Evolutionary conservation across 2,329 filamentous ascomycete species (phyloP).

Genomic region (Dendryphion nanum): DNA sequence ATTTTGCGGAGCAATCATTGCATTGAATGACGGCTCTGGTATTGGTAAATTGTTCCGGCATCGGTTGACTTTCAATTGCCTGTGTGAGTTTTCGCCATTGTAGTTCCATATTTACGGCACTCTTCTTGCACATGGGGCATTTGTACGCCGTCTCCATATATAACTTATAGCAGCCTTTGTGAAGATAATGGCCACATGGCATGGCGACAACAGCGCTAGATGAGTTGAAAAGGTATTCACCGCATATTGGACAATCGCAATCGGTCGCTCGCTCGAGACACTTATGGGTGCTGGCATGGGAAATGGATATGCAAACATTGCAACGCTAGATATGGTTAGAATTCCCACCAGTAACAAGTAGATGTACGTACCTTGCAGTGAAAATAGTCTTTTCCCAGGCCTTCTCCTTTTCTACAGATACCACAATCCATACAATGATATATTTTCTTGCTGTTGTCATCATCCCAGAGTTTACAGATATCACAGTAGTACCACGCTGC

Average conservation of each 20-base stretch:
- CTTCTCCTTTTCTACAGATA: slow-evolving; percentile 87
- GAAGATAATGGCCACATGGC: slow-evolving; percentile 93
- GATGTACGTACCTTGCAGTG: slow-evolving; percentile 78
- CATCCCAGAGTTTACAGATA: slow-evolving; percentile 96
- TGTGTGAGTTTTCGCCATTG: slow-evolving; percentile 90
- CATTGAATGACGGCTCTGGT: slow-evolving; percentile 83
- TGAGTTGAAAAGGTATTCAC: slow-evolving; percentile 94
- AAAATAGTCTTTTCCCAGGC: slow-evolving; percentile 93
- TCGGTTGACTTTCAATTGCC: slow-evolving; percentile 83
- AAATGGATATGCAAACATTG: slow-evolving; percentile 89
- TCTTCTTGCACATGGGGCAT: slow-evolving; percentile 95
- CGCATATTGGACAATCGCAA: slow-evolving; percentile 94
- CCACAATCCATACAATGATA: slow-evolving; percentile 97
- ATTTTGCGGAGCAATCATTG: slow-evolving; percentile 91
- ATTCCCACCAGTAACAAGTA: slow-evolving; percentile 7
- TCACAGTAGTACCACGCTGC: slow-evolving; percentile 90
- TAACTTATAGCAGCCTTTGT: slow-evolving; percentile 82
- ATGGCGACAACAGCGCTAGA: slow-evolving; percentile 87
- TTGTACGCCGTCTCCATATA: slow-evolving; percentile 91
- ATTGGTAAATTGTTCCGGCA: slow-evolving; percentile 79
- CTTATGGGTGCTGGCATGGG: slow-evolving; percentile 79
- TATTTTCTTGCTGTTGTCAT: slow-evolving; percentile 84
- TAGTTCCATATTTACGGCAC: slow-evolving; percentile 94
- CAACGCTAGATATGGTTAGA: slow-evolving; percentile 52
- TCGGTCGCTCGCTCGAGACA: slow-evolving; percentile 94